These are phyloP conservation scores for Amanita jacksonii DNA, from an alignment of 768 basidiomycete species.

Conservation along the genomic window DNA sequence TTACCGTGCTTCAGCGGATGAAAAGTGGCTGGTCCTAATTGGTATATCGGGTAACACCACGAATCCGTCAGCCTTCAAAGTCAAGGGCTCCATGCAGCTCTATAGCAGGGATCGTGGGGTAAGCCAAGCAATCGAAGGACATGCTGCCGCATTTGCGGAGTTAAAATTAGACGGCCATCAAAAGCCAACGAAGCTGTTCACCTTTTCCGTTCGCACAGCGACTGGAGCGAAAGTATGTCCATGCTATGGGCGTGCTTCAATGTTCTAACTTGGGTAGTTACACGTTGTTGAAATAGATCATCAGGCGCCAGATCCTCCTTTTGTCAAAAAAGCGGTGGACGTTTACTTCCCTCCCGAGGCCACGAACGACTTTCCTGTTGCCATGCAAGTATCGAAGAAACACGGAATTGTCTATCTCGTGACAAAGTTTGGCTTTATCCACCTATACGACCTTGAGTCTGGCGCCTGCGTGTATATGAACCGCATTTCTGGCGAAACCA, in stretches of 20 bases:
- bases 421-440: conserved; percentile 99
- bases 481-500: conserved; percentile 98
- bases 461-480: conserved; percentile 99
- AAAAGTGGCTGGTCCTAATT: conserved; percentile 95
- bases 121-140: conserved; percentile 97
- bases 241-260: conserved; percentile 1
- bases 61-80: conserved; percentile 95
- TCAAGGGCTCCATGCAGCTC: conserved; percentile 97
- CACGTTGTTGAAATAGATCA: conserved; percentile 99
- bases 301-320: conserved; percentile 82
- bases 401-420: conserved; percentile 96
- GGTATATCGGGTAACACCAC: conserved; percentile 90
- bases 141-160: conserved; percentile 93
- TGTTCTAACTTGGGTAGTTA: conserved; percentile 42
- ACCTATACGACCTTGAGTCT: conserved; percentile 95
- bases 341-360: conserved; percentile 99
- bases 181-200: conserved; percentile 81
- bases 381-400: conserved; percentile 97
- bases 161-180: conserved; percentile 85
- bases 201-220: conserved; percentile 93
- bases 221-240: conserved; percentile 86
- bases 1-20: conserved; percentile 86
- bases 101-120: conserved; percentile 90
- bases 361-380: conserved; percentile 96
- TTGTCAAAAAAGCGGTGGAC: conserved; percentile 95